Base-by-base conservation (phyloP, 805 yeast species). In the Grigorovia humatica region DNA sequence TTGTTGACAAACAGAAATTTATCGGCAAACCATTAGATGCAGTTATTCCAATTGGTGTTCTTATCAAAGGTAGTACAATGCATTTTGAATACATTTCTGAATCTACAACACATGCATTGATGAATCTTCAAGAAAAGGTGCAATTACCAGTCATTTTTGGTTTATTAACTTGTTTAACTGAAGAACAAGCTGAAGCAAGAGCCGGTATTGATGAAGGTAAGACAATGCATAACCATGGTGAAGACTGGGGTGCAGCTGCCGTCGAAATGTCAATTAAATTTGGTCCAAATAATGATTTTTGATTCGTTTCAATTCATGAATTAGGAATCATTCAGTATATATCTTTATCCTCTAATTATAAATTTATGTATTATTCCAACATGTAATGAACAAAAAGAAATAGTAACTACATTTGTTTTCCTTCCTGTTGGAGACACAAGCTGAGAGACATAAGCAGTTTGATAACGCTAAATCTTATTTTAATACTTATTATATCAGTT, bases 211-310 rank as follows among this genome's bases (percentile, higher is more conserved):
- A 85, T 52, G 81, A 81, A 59, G 72, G 67, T 11, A 58, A 66
- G 23, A 55, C 67, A 18, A 79, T 82, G 82, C 98, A 93, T 70
- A 91, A 91, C 74, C 99, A 93, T 64, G 99, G 99, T 57, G 88
- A 79, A 64, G 99, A 93, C 69, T 91, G 99, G 99, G 99, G 96
- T 59, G 90, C 95, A 40, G 96, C 97, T 51, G 99, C 99, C 15
- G 96, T 93, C 29, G 99, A 91, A 73, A 91, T 93, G 98, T 83
- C 79, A 4, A 48, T 64, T 15, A 80, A 80, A 59, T 79, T 67
- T 53, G 66, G 66, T 32, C 56, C 58, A 48, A 45, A 53, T 53
- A 46, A 60, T 57, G 41, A 51, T 53, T 49, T 55, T 18, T 42
- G 19, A 30, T 15, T 43, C 23, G 12, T 9, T 20, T 11, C 7